Conservation (phyloP, 2,329 filamentous ascomycete genomes). For the Tricladium varicosporioides region DNA sequence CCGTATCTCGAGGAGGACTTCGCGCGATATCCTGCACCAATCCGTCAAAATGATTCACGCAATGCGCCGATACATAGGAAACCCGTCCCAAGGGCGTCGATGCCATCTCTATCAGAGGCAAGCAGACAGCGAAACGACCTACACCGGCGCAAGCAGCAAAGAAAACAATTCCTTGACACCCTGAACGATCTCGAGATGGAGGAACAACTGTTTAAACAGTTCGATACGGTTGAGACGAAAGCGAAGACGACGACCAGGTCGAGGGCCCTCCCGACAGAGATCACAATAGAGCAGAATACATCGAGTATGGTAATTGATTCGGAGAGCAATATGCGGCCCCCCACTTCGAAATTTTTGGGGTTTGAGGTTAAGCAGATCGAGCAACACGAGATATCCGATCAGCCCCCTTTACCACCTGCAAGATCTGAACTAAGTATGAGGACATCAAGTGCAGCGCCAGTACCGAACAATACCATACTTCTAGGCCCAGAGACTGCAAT, state of each 20-base stretch:
- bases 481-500: background rate
- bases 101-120: background rate
- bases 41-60: background rate
- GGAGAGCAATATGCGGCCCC: too few species aligned
- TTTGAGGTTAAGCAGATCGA: too few species aligned
- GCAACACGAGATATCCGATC: too few species aligned
- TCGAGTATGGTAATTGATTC: too few species aligned
- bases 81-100: background rate
- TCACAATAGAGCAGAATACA: background rate
- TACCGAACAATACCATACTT: background rate
- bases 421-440: background rate
- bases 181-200: background rate
- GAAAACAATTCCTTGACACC: too few species aligned
- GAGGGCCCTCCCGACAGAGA: background rate
- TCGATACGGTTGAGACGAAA: too few species aligned
- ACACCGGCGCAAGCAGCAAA: background rate
- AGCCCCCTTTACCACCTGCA: background rate
- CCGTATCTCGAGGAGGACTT: background rate
- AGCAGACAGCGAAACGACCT: background rate
- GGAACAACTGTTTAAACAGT: background rate
- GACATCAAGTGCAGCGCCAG: background rate
- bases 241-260: too few species aligned
- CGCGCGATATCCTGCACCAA: background rate
- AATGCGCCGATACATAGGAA: background rate
- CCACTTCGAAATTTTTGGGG: too few species aligned